Evolutionary conservation across 148 eudicot genomes (phyloP).

Genomic region (Drosera capensis): DNA sequence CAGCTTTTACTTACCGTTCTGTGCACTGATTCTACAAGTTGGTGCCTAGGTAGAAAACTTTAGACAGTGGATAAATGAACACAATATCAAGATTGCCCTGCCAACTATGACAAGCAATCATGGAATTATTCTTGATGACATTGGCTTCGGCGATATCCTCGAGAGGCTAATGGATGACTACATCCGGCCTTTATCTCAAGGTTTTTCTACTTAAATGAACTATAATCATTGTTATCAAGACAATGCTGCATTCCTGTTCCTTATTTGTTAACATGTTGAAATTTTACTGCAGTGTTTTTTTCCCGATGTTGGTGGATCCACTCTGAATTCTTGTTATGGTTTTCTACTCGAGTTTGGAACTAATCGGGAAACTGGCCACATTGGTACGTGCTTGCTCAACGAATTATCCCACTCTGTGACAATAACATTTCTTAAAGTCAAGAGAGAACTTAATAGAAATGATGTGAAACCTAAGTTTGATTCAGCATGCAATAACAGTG

Average conservation of each 20-base stretch:
- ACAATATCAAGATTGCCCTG: conserved; percentile 64
- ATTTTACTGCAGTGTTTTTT: conserved; percentile 64
- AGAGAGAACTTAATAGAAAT: too few relatives aligned
- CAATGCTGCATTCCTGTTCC: too few relatives aligned
- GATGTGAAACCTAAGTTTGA: too few relatives aligned
- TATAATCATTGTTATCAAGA: too few relatives aligned
- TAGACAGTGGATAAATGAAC: conserved; percentile 65
- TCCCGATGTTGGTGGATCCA: conserved; percentile 87
- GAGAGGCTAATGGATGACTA: conserved; percentile 71
- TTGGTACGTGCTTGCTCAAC: conserved; percentile 45
- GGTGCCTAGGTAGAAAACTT: conserved; percentile 73
- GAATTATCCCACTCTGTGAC: too few relatives aligned
- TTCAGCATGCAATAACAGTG: too few relatives aligned
- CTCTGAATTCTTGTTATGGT: conserved; percentile 87
- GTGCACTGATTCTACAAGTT: conserved; percentile 27
- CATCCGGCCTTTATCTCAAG: conserved; percentile 66
- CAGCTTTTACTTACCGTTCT: conserved; percentile 24
- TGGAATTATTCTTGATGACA: conserved; percentile 93
- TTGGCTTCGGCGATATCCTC: conserved; percentile 83
- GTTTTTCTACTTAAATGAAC: conserved; percentile 12
- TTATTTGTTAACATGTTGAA: conserved; percentile 1
- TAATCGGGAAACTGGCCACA: conserved; percentile 68
- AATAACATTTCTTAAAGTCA: not conserved
- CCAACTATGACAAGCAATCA: conserved; percentile 85
- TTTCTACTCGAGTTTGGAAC: conserved; percentile 88